Conservation (phyloP, 2,329 filamentous ascomycete species). For the Neodidymelliopsis sp. region DNA sequence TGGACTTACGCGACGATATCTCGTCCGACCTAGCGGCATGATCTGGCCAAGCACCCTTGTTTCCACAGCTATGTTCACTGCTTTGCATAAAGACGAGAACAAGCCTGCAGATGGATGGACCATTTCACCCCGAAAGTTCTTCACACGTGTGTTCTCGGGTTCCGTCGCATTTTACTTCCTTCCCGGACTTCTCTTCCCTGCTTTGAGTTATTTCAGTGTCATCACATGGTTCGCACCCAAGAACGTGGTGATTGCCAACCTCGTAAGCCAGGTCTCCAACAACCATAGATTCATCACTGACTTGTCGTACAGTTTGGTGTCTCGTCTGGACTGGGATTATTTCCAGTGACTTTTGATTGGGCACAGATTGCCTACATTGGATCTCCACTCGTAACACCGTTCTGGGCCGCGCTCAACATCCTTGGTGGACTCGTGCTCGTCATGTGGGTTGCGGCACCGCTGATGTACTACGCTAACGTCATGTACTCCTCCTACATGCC, state of each 20-base stretch:
- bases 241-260: constrained; percentile 83
- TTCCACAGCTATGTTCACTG: constrained; percentile 88
- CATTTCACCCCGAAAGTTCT: constrained; percentile 84
- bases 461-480: constrained; percentile 81
- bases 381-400: constrained; percentile 81
- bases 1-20: constrained; percentile 78
- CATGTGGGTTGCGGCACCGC: constrained; percentile 84
- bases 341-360: constrained; percentile 91
- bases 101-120: constrained; percentile 82
- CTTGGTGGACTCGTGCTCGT: constrained; percentile 80
- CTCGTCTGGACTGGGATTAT: constrained; percentile 81
- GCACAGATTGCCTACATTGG: constrained; percentile 88
- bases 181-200: constrained; percentile 81
- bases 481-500: constrained; percentile 87
- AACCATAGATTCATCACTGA: constrained; percentile 9
- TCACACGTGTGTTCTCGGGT: constrained; percentile 73
- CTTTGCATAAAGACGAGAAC: constrained; percentile 84
- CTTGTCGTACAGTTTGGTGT: constrained; percentile 70
- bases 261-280: constrained; percentile 55
- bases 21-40: constrained; percentile 87
- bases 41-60: constrained; percentile 91
- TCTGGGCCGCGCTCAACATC: constrained; percentile 87
- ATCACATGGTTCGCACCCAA: constrained; percentile 88
- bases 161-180: constrained; percentile 86
- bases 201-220: constrained; percentile 87